Percentiles rank a stretch among this genome's conserved stretches.
These are phyloP conservation scores for Paramecium tetraurelia DNA, from an alignment of 73 alveolate species.

Conservation along the genomic window DNA sequence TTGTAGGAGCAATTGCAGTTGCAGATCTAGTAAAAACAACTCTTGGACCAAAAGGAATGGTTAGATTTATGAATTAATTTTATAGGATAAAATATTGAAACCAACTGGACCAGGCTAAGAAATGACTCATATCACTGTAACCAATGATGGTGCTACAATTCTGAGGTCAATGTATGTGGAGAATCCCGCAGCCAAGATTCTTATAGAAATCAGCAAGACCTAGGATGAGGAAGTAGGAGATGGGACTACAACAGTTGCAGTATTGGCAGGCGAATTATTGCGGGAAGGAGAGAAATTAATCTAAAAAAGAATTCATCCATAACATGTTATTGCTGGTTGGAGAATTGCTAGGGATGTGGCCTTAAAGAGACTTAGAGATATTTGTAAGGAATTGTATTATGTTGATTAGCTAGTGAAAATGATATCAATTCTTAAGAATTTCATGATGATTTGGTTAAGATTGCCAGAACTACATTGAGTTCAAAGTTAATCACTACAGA, in stretches of 20 bases:
- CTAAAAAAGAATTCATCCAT: conserved; percentile 89
- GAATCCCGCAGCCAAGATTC: conserved; percentile 98
- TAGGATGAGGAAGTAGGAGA: conserved; percentile 98
- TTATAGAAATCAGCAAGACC: conserved; percentile 93
- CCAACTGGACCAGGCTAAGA: conserved; percentile 86
- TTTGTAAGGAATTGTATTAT: neutral
- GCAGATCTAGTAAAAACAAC: conserved; percentile 98
- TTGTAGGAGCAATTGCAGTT: conserved; percentile 98
- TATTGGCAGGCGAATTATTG: conserved; percentile 93
- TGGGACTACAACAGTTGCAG: conserved; percentile 97
- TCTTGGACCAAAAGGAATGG: conserved; percentile 98
- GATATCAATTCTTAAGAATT: conserved; percentile 75
- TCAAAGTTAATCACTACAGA: conserved; percentile 92
- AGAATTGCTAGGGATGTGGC: conserved; percentile 96
- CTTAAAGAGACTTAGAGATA: conserved; percentile 66
- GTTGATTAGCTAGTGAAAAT: conserved; percentile 74
- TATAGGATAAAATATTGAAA: conserved; percentile 86
- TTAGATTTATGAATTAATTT: neutral
- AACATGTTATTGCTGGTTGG: conserved; percentile 89
- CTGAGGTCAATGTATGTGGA: conserved; percentile 92
- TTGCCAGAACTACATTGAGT: conserved; percentile 95
- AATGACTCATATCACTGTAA: conserved; percentile 83
- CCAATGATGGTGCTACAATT: conserved; percentile 98
- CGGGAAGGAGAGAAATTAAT: conserved; percentile 97
- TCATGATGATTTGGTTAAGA: conserved; percentile 87